A percentile compares a stretch with the other conserved stretches of the same genome.
Evolutionary conservation across 164 flowering plant genomes (phyloP).

Genomic region (Cinnamomum chago): DNA sequence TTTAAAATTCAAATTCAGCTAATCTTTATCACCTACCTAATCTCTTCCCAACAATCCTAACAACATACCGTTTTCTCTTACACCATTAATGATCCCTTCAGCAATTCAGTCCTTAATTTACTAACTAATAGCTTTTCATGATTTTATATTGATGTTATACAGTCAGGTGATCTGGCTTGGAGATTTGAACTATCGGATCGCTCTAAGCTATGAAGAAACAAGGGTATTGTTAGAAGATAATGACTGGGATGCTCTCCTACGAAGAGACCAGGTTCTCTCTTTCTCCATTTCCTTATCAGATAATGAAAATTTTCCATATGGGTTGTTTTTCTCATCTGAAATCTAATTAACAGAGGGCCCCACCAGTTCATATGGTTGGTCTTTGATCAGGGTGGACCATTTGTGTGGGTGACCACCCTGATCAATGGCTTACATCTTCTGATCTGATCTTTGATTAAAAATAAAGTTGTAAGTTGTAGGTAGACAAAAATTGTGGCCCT

Average conservation of each 20-base stretch:
- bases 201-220: conserved; percentile 78
- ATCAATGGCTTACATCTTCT: too few species aligned
- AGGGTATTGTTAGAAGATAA: conserved; percentile 62
- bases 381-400: too few species aligned
- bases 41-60: too few species aligned
- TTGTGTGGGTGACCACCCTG: too few species aligned
- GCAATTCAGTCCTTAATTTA: background rate
- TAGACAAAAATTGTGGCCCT: too few species aligned
- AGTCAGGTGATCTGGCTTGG: conserved; percentile 93
- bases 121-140: background rate
- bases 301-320: too few species aligned
- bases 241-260: conserved; percentile 74
- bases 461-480: too few species aligned
- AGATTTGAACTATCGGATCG: conserved; percentile 79
- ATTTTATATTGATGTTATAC: conserved; percentile 6
- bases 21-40: too few species aligned
- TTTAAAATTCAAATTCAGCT: too few species aligned
- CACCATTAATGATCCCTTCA: background rate
- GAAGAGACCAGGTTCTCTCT: conserved; percentile 75
- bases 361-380: background rate
- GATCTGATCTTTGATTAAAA: too few species aligned
- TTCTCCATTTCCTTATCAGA: background rate
- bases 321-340: background rate
- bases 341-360: background rate
- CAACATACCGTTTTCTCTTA: too few species aligned